phyloP scores from a whole-genome alignment of 2,329 filamentous ascomycete species.

The Aspergillus pseudotamarii region DNA sequence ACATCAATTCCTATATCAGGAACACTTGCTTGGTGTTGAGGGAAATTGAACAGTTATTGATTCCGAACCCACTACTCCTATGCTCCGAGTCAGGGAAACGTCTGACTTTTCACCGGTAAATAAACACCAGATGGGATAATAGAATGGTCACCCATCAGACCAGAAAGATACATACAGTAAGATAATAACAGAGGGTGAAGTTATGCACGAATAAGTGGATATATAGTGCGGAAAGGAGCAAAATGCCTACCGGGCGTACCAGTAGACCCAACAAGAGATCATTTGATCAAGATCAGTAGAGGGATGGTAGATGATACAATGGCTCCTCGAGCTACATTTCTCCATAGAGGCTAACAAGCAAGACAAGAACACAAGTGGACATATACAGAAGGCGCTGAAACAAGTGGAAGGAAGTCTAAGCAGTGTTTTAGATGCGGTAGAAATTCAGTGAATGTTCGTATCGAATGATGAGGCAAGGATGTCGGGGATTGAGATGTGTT shows the following conservation, averaged over 20 bases:
- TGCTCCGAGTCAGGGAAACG: neutral
- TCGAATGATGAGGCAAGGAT: neutral
- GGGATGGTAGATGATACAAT: neutral
- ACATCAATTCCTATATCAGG: neutral
- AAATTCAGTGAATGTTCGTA: neutral
- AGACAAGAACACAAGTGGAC: neutral
- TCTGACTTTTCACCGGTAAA: neutral
- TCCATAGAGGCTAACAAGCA: neutral
- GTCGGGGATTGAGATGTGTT: neutral
- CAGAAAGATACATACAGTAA: constrained; percentile 1
- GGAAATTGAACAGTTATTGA: neutral
- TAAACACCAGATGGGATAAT: neutral
- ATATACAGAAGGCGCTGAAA: constrained; percentile 5
- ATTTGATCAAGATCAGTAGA: neutral
- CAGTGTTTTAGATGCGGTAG: neutral
- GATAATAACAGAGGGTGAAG: neutral
- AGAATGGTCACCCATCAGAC: constrained; percentile 1
- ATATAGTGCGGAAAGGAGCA: neutral
- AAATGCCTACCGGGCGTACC: neutral
- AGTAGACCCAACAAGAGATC: neutral
- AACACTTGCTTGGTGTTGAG: neutral
- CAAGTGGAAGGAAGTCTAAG: neutral
- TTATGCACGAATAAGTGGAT: neutral
- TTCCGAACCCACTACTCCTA: neutral
- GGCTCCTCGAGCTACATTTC: neutral